Evolutionary conservation across 164 flowering plant genomes (phyloP), one percentile per base, ranked within the genome.

Genomic region (Paratinospora sagittata): DNA sequence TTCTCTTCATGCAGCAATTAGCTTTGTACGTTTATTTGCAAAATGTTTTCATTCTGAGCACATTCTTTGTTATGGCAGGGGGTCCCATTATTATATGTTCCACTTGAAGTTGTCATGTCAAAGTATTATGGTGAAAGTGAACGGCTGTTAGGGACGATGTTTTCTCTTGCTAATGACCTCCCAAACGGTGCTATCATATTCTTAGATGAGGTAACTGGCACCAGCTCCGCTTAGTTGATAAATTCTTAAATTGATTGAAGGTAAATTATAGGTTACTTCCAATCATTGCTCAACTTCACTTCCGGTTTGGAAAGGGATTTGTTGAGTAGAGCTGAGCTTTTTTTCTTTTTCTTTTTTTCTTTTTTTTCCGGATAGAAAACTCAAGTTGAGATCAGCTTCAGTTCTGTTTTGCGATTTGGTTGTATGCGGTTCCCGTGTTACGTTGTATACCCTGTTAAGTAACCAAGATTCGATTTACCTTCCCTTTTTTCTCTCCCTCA

Each of bases 81-180:
- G 64, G 88, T 90, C 27, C 98, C 97, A 0, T 80, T 95, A 81
- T 70, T 95, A 11, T 92, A 95, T 84, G 95, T 95, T 57, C 99
- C 99, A 49, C 82, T 95, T 73, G 84, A 81, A 74, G 85, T 82
- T 58, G 86, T 94, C 70, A 80, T 94, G 95, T 94, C 96, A 66
- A 91, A 94, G 79, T 95, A 87, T 72, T 95, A 91, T 79, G 99
- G 99, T 69, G 98, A 95, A 85, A 95, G 96, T 76, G 96, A 92
- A 74, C 90, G 92, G 13, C 71, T 90, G 66, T 70, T 95, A 57
- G 98, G 97, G n/a, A 84, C 85, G 77, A 92, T 92, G 47, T 95
- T 95, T 78, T 77, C 89, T 13, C 93, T 91, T 78, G 98, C 98
- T 41, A 90, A 92, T 75, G 91, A 88, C 64, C 82, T 93, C 55